Evolutionary conservation across 352 stramenopile genomes (phyloP), one percentile per base, ranked within the genome.

Genomic region (Vaucheria bursata): DNA sequence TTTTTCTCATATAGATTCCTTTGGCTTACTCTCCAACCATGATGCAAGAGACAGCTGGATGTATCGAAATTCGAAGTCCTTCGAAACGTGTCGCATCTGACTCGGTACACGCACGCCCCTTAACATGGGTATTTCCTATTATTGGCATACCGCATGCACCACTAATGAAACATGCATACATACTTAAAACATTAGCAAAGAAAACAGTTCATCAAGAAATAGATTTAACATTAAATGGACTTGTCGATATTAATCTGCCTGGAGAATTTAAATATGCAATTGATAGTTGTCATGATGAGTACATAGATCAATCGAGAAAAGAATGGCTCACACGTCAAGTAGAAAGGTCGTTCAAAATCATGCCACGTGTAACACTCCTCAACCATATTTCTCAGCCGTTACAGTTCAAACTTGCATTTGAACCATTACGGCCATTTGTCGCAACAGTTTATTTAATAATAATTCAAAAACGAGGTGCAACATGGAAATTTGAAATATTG

Each of bases 1-100:
- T n/a, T n/a, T n/a, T n/a, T n/a, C n/a, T n/a, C n/a, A n/a, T n/a
- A n/a, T n/a, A n/a, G n/a, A n/a, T 97, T 0, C 92, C 93, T 0
- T 92, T 97, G 39, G 91, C 86, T 1, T 97, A 97, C 77, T 70
- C 90, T 0, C 93, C 93, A 31, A 59, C 77, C 29, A 70, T 82
- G 4, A 89, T 90, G 64, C 59, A 71, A 4, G 81, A 88, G 68
- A 77, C 87, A 59, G 50, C 36, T 33, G 84, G 76, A 8, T 67
- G 36, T 2, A 37, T 90, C 7, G 39, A 81, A 4, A 75, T 91
- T n/a, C 34, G 74, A 5, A 72, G 81, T 8, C 2, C 2, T 31
- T 34, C 53, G 2, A 34, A 7, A 34, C 53, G 53, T 7, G 25
- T 25, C 12, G 45, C 45, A 18, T 31, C 31, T 2, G 2, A 7